These are phyloP conservation scores for Ceratocystis huliohia DNA, from an alignment of 2,329 filamentous ascomycete genomes.

Conservation along the genomic window DNA sequence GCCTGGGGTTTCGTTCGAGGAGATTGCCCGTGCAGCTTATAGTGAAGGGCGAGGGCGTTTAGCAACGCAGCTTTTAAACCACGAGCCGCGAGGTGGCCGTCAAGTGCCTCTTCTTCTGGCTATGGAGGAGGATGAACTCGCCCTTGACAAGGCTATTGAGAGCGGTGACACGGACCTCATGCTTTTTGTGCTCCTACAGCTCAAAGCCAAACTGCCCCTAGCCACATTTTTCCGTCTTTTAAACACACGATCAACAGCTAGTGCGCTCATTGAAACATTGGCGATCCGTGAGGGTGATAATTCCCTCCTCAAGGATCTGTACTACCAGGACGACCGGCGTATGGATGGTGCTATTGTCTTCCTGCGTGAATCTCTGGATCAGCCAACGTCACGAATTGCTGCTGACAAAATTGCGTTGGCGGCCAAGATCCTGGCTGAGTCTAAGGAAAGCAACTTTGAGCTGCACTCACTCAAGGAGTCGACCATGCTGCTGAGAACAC, in stretches of 20 bases:
- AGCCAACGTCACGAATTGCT: conserved; percentile 55
- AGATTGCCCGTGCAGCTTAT: conserved; percentile 83
- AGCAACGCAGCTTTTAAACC: conserved; percentile 80
- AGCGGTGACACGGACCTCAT: conserved; percentile 89
- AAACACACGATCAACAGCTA: conserved; percentile 72
- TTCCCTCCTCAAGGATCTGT: conserved; percentile 79
- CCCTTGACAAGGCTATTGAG: conserved; percentile 90
- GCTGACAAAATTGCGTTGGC: conserved; percentile 83
- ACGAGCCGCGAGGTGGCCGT: conserved; percentile 87
- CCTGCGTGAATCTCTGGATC: conserved; percentile 66
- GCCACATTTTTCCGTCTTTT: conserved; percentile 88
- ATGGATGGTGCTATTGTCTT: conserved; percentile 81
- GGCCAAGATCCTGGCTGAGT: conserved; percentile 68
- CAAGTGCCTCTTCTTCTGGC: conserved; percentile 85
- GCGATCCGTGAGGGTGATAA: conserved; percentile 61
- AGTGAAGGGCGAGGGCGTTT: conserved; percentile 84
- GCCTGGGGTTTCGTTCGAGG: conserved; percentile 86
- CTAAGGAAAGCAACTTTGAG: conserved; percentile 65
- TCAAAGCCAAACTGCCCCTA: conserved; percentile 81
- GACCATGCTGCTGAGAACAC: conserved; percentile 64
- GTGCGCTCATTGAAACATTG: conserved; percentile 76
- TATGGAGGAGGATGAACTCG: conserved; percentile 93
- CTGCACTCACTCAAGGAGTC: conserved; percentile 68
- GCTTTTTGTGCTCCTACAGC: conserved; percentile 72
- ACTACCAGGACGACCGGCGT: conserved; percentile 90